Evolutionary conservation across 371 early-diverging fungal genomes (phyloP).

Genomic region (Syncephalastrum sp.): DNA sequence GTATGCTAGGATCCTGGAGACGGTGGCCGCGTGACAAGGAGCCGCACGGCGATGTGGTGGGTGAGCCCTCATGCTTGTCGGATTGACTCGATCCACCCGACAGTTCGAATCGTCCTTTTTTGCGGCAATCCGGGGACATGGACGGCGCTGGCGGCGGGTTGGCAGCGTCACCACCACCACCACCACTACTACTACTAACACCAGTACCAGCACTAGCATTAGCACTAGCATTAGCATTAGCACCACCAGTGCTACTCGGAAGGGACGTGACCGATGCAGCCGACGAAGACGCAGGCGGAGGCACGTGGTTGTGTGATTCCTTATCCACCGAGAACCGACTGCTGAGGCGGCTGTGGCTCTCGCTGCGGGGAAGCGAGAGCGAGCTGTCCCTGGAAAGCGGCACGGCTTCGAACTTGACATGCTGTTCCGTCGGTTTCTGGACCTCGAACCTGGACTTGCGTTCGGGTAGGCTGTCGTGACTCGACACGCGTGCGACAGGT

Average conservation of each 20-base stretch:
- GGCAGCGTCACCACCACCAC: not conserved
- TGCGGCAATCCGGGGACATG: conserved; percentile 21
- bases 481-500: conserved; percentile 15
- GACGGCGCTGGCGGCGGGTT: not conserved
- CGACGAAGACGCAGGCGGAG: not conserved
- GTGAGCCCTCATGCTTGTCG: conserved; percentile 11
- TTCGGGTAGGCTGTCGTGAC: conserved; percentile 19
- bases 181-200: not conserved
- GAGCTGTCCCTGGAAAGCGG: conserved; percentile 38
- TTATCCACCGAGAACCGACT: conserved; percentile 31
- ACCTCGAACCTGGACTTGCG: conserved; percentile 21
- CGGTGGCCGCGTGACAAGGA: conserved; percentile 32
- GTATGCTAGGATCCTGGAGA: conserved; percentile 5
- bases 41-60: conserved; percentile 23
- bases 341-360: conserved; percentile 9
- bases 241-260: not conserved
- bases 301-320: conserved; percentile 4
- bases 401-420: conserved; percentile 7
- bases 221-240: not conserved
- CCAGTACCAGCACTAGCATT: too few species aligned
- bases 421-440: conserved; percentile 8
- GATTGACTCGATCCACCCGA: conserved; percentile 10
- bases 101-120: conserved; percentile 27
- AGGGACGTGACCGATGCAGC: not conserved
- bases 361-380: conserved; percentile 19